A percentile compares a stretch with the other conserved stretches of the same genome.
Evolutionary conservation across 2,329 filamentous ascomycete genomes (phyloP).

Genomic region (Hyphodiscus sp.): DNA sequence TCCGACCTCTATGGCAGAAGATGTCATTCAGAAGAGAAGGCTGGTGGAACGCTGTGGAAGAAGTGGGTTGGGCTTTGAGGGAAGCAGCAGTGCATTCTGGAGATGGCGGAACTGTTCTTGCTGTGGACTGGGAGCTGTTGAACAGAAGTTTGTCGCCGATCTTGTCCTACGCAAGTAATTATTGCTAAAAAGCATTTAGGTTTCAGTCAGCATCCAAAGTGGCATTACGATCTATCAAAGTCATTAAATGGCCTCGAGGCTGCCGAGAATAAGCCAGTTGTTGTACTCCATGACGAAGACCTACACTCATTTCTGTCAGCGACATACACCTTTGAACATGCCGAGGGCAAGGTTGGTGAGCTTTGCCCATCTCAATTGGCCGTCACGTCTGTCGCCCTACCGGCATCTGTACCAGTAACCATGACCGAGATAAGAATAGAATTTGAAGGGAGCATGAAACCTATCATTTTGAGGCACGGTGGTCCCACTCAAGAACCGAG

Average conservation of each 20-base stretch:
- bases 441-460: conserved; percentile 52
- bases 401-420: conserved; percentile 43
- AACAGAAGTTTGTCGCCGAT: conserved; percentile 43
- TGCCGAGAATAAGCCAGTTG: conserved; percentile 38
- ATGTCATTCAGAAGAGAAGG: conserved; percentile 50
- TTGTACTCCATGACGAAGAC: conserved; percentile 45
- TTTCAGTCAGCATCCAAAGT: conserved; percentile 47
- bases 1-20: conserved; percentile 52
- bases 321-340: conserved; percentile 51
- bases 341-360: conserved; percentile 57
- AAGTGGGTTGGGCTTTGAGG: conserved; percentile 55
- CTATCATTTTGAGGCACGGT: conserved; percentile 40
- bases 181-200: conserved; percentile 33
- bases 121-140: conserved; percentile 61
- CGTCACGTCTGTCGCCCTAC: conserved; percentile 50
- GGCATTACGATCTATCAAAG: conserved; percentile 55
- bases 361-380: conserved; percentile 50
- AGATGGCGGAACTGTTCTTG: conserved; percentile 49
- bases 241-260: conserved; percentile 45
- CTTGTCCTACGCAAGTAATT: background rate
- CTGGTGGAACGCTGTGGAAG: conserved; percentile 54
- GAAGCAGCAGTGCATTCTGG: conserved; percentile 47
- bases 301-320: conserved; percentile 48
- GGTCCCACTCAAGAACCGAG: background rate
- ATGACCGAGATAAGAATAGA: conserved; percentile 46